phyloP scores from a whole-genome alignment of 1,139 yeast genomes.

The Pneumocystis carinii region DNA sequence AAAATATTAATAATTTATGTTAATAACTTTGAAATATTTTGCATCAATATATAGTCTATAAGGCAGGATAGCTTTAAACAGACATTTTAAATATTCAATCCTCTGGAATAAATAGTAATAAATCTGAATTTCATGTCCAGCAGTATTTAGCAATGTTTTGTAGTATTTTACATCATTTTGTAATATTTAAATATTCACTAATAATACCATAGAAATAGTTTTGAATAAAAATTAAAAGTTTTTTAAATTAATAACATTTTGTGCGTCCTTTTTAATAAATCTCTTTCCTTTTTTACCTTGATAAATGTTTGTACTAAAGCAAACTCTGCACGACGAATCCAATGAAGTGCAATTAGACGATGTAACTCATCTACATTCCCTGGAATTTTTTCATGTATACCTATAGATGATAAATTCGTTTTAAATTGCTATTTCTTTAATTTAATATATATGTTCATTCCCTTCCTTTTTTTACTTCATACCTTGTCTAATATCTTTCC shows the following conservation, averaged over 20 bases:
- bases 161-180: no score
- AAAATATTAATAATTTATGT: background rate
- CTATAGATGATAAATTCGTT: conserved; percentile 19
- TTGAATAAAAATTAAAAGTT: no score
- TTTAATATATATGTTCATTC: conserved; percentile 7
- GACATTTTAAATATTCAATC: no score
- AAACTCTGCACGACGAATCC: conserved; percentile 32
- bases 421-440: conserved; percentile 20
- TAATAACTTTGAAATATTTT: background rate
- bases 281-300: background rate
- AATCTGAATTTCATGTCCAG: no score
- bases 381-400: conserved; percentile 19
- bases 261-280: background rate
- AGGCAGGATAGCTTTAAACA: no score
- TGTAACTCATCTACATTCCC: conserved; percentile 21
- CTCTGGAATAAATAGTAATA: no score
- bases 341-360: conserved; percentile 30
- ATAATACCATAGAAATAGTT: no score
- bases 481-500: background rate
- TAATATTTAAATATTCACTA: no score
- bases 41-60: no score
- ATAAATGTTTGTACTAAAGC: conserved; percentile 25
- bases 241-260: background rate
- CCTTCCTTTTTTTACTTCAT: background rate
- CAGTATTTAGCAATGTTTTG: no score